phyloP scores from a whole-genome alignment of 1,284 basidiomycete species.

The Pterulicium gracile region DNA sequence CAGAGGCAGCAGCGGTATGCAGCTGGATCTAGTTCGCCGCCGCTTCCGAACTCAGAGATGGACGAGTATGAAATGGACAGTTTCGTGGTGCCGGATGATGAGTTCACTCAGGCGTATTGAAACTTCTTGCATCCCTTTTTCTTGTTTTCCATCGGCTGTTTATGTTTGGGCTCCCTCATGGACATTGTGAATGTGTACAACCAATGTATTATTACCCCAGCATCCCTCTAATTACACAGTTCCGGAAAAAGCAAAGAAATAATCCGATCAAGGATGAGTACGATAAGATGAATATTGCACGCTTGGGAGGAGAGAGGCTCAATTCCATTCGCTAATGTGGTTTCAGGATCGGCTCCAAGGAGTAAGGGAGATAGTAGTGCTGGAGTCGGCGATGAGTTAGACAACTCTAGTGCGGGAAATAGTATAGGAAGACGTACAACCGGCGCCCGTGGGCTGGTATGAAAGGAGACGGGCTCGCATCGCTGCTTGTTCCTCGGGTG shows the following conservation, averaged over 20 bases:
- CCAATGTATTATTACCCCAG: neutral
- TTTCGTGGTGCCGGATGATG: slow-evolving; percentile 71
- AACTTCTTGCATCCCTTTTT: neutral
- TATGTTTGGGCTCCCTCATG: too few species aligned
- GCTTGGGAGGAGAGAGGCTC: slow-evolving; percentile 43
- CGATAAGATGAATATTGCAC: slow-evolving; percentile 58
- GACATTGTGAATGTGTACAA: too few species aligned
- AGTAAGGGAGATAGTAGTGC: slow-evolving; percentile 30
- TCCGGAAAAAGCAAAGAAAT: slow-evolving; percentile 59
- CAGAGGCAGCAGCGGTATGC: slow-evolving; percentile 17
- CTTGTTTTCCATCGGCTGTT: neutral
- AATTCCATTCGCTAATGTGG: slow-evolving; percentile 38
- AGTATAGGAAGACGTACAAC: slow-evolving; percentile 22
- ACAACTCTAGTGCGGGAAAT: slow-evolving; percentile 1
- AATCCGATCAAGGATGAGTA: slow-evolving; percentile 55
- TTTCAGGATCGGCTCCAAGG: slow-evolving; percentile 34
- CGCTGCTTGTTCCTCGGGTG: slow-evolving; percentile 52
- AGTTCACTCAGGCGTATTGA: neutral
- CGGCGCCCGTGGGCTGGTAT: slow-evolving; percentile 32
- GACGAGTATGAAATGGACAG: slow-evolving; percentile 64
- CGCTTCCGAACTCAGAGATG: slow-evolving; percentile 29
- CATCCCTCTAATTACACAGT: too few species aligned
- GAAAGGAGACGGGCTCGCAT: slow-evolving; percentile 41
- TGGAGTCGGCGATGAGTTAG: slow-evolving; percentile 8
- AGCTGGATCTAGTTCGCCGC: slow-evolving; percentile 50